These are phyloP conservation scores for Chaetoceros muelleri DNA, from an alignment of 108 stramenopile species.

Conservation along the genomic window DNA sequence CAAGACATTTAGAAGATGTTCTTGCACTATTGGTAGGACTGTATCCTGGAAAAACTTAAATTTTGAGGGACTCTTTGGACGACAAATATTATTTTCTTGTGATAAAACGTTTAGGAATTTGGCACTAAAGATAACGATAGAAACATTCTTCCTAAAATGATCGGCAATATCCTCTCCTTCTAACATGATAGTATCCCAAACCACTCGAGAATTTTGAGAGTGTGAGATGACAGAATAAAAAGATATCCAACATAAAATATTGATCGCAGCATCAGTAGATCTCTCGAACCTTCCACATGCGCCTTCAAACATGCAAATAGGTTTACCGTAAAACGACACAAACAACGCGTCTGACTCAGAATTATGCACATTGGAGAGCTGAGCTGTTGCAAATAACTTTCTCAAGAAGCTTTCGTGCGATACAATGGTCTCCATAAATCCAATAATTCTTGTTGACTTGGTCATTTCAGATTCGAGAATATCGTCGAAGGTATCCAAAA, in stretches of 20 bases:
- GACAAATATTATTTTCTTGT: conserved; percentile 23
- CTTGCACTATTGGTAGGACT: conserved; percentile 36
- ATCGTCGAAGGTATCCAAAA: too few species aligned
- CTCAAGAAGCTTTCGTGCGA: too few species aligned
- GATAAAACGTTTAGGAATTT: conserved; percentile 29
- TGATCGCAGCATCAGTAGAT: conserved; percentile 28
- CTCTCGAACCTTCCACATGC: conserved; percentile 31
- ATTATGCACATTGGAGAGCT: too few species aligned
- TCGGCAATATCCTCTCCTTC: conserved; percentile 15
- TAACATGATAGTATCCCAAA: conserved; percentile 37
- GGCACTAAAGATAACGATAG: conserved; percentile 31
- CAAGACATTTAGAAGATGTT: conserved; percentile 41
- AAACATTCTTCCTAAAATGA: conserved; percentile 7
- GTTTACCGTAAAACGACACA: conserved; percentile 43
- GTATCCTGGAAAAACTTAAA: conserved; percentile 26
- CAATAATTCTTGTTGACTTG: too few species aligned
- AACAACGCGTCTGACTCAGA: too few species aligned
- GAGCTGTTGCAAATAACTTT: too few species aligned
- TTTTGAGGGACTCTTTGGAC: conserved; percentile 16
- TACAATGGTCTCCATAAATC: too few species aligned
- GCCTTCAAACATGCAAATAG: conserved; percentile 26
- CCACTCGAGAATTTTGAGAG: conserved; percentile 20
- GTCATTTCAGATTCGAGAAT: too few species aligned
- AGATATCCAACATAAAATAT: conserved; percentile 39
- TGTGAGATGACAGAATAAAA: conserved; percentile 33